A percentile compares a stretch with the other conserved stretches of the same genome.
phyloP scores from a whole-genome alignment of 805 yeast genomes.

The Metschnikowia lunata region DNA sequence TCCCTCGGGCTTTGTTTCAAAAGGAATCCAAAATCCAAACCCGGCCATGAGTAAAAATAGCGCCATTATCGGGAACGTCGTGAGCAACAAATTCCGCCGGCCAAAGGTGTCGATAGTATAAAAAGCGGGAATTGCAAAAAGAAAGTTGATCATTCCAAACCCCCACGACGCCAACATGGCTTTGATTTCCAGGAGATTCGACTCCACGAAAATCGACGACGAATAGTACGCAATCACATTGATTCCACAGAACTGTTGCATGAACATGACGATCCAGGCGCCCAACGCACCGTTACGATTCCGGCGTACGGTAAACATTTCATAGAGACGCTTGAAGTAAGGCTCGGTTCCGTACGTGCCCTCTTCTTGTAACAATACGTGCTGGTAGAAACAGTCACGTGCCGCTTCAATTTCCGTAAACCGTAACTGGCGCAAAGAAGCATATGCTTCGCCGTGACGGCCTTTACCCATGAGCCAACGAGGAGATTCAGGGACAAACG shows the following conservation, averaged over 20 bases:
- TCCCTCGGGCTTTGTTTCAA: conserved; percentile 38
- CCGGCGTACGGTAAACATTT: conserved; percentile 68
- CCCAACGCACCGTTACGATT: conserved; percentile 80
- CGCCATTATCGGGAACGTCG: conserved; percentile 64
- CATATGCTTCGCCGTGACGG: conserved; percentile 45
- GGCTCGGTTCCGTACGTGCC: conserved; percentile 45
- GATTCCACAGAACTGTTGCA: conserved; percentile 90
- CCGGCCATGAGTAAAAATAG: conserved; percentile 57
- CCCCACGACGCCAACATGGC: conserved; percentile 83
- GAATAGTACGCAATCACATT: conserved; percentile 86
- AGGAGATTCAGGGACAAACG: conserved; percentile 64
- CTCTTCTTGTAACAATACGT: conserved; percentile 58
- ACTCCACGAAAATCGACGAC: conserved; percentile 65
- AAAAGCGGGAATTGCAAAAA: conserved; percentile 80
- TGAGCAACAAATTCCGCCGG: conserved; percentile 55
- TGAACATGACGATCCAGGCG: conserved; percentile 77
- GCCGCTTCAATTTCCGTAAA: conserved; percentile 52
- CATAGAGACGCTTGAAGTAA: conserved; percentile 44
- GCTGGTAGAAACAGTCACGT: conserved; percentile 58
- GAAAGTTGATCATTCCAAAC: conserved; percentile 74
- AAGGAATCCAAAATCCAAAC: conserved; percentile 66
- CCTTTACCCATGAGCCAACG: conserved; percentile 61
- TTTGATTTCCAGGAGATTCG: conserved; percentile 57
- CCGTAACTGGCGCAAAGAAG: conserved; percentile 46
- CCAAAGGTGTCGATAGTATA: conserved; percentile 77